phyloP scores from a whole-genome alignment of 805 yeast genomes.

The Barnettozyma californica region DNA sequence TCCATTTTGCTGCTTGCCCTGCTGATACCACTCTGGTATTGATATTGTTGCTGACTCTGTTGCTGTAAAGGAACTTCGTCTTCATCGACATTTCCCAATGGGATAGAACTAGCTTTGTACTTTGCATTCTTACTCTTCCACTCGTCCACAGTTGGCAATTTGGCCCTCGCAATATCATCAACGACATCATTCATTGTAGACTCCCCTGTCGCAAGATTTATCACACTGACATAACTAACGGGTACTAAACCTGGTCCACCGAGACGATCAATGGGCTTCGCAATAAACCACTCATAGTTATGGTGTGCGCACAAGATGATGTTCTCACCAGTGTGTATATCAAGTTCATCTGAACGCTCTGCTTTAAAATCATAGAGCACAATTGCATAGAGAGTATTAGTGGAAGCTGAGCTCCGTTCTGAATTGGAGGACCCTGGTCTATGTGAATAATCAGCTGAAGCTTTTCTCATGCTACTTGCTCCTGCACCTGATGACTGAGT shows the following conservation, averaged over 20 bases:
- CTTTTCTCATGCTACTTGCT: constrained; percentile 1
- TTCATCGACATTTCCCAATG: constrained; percentile 54
- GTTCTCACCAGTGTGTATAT: constrained; percentile 80
- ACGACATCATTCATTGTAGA: constrained; percentile 49
- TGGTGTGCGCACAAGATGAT: constrained; percentile 94
- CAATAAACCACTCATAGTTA: constrained; percentile 95
- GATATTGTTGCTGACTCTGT: constrained; percentile 1
- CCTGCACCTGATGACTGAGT: background rate
- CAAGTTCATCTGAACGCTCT: constrained; percentile 71
- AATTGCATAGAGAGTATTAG: constrained; percentile 65
- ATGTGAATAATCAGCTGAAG: constrained; percentile 3
- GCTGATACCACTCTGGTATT: background rate
- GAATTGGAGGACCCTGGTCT: constrained; percentile 5
- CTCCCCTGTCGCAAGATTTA: constrained; percentile 65
- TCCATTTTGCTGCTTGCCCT: constrained; percentile 1
- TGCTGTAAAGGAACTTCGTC: background rate
- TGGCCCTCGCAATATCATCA: constrained; percentile 58
- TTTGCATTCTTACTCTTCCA: constrained; percentile 91
- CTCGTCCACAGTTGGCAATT: constrained; percentile 87
- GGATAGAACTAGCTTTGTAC: constrained; percentile 86
- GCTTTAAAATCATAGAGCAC: constrained; percentile 85
- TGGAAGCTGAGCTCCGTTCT: background rate
- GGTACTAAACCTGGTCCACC: constrained; percentile 99
- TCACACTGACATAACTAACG: constrained; percentile 77
- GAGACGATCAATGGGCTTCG: constrained; percentile 88